Evolutionary conservation across 1,284 basidiomycete genomes (phyloP), one percentile per base, ranked within the genome.

Genomic region (Puccinia polysora): DNA sequence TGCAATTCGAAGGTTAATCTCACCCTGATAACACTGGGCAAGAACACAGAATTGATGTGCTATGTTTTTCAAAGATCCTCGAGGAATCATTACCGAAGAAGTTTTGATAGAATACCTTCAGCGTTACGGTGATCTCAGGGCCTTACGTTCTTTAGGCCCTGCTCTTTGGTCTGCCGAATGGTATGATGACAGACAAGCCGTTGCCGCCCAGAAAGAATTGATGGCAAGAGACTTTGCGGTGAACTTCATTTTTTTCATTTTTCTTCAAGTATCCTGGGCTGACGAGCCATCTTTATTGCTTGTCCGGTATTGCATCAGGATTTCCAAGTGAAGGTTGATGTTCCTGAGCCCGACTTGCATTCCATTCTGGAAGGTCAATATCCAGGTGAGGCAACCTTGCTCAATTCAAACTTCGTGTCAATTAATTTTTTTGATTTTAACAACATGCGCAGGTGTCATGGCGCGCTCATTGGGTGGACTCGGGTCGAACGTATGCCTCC

Each of bases 71-170:
- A 34, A 32, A 71, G 69, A 71, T 63, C 69, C 69, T 28, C 58
- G 59, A 15, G 69, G 69, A 2, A 63, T 71, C 23, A 63, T 71
- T 34, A 71, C 69, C 6, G 47, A 71, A 20, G 59, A 63, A 18
- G 69, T 71, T 18, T 45, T 71, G 23, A 63, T 53, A 12, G 69
- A 71, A 12, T 71, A 71, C 40, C 34, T 71, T 6, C 25, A 40
- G 43, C 38, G 69, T 55, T 71, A 63, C 38, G 69, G 69, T 20
- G 69, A 71, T 30, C 49, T 71, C n/a, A 71, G 63, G 55, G 69
- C 23, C 12, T 56, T 71, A 34, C 43, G 58, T 12, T 32, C 15
- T 5, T 36, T 63, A n/a, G 69, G 58, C 32, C 23, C 30, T 20
- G 40, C 49, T 28, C 69, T 38, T 53, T 71, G 69, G 69, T 49